phyloP scores from a whole-genome alignment of 1,284 basidiomycete species.

The Ustilago shanxiensis region DNA sequence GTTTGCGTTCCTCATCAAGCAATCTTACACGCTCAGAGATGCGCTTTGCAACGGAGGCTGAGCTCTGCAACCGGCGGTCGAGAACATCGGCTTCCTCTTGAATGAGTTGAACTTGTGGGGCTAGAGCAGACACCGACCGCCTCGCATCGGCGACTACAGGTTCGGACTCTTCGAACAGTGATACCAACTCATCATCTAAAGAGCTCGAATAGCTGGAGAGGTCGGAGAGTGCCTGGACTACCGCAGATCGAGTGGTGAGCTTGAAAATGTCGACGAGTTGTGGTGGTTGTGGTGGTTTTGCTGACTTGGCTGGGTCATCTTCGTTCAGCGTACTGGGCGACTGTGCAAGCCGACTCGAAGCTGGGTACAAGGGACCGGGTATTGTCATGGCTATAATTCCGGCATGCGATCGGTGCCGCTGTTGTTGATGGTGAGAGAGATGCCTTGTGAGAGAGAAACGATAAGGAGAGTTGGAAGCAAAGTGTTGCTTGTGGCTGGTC shows the following conservation, averaged over 20 bases:
- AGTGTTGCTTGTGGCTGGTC: slow-evolving; percentile 26
- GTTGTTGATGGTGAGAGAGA: background rate
- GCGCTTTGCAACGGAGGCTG: slow-evolving; percentile 85
- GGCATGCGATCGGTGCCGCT: slow-evolving; percentile 11
- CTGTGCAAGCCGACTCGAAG: background rate
- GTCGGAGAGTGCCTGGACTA: slow-evolving; percentile 71
- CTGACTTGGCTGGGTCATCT: background rate
- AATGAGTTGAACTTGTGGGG: slow-evolving; percentile 77
- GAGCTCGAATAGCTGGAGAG: slow-evolving; percentile 83
- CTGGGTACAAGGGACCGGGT: slow-evolving; percentile 15
- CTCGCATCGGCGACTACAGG: slow-evolving; percentile 42
- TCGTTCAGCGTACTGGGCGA: slow-evolving; percentile 15
- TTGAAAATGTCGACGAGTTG: slow-evolving; percentile 35
- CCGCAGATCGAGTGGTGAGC: slow-evolving; percentile 48
- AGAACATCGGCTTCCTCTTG: slow-evolving; percentile 77
- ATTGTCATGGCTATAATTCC: slow-evolving; percentile 16
- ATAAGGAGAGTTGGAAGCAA: background rate
- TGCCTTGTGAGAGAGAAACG: background rate
- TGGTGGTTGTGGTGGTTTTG: background rate
- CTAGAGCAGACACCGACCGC: slow-evolving; percentile 73
- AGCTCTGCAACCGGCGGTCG: slow-evolving; percentile 76
- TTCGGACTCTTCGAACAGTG: slow-evolving; percentile 76
- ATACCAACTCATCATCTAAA: slow-evolving; percentile 81
- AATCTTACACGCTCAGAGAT: slow-evolving; percentile 88
- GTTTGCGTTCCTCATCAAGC: slow-evolving; percentile 89